Conservation (phyloP, 306 rosid genomes). For the Quillaja saponaria region DNA sequence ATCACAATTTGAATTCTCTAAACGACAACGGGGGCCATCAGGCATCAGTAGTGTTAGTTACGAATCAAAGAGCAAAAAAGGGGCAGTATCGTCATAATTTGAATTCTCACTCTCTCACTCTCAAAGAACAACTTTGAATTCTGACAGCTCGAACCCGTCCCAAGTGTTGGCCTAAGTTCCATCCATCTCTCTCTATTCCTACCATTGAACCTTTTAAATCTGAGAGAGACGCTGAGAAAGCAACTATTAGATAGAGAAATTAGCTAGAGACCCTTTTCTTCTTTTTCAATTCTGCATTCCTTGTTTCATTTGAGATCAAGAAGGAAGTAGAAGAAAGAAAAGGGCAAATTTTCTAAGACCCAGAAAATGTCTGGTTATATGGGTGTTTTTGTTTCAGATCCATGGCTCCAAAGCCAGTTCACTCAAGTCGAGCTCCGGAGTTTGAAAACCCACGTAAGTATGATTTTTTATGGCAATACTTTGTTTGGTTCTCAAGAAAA, state of each 20-base stretch:
- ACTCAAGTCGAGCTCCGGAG: constrained; percentile 95
- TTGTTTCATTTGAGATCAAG: constrained; percentile 2
- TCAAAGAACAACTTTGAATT: constrained; percentile 47
- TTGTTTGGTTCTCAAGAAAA: not conserved
- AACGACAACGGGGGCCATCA: constrained; percentile 38
- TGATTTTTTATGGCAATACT: not conserved
- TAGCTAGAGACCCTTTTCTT: constrained; percentile 3
- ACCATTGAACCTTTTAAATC: too few relatives aligned
- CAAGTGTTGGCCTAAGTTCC: constrained; percentile 38
- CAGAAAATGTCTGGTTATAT: constrained; percentile 69
- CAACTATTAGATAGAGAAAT: constrained; percentile 31
- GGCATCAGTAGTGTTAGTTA: constrained; percentile 26
- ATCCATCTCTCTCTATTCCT: constrained; percentile 14
- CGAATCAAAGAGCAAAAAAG: not conserved
- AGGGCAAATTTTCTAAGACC: too few relatives aligned
- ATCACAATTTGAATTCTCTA: constrained; percentile 18
- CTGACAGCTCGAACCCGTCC: constrained; percentile 78
- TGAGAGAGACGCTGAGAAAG: not conserved
- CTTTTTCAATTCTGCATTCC: constrained; percentile 5
- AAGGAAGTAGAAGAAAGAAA: too few relatives aligned
- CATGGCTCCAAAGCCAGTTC: constrained; percentile 94
- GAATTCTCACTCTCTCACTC: constrained; percentile 50
- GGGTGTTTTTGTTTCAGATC: constrained; percentile 98
- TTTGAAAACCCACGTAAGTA: constrained; percentile 75
- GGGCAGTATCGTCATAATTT: constrained; percentile 54